Percentiles rank a stretch among this genome's conserved stretches.
phyloP scores from a whole-genome alignment of 805 yeast genomes.

The Monosporozyma unispora region DNA sequence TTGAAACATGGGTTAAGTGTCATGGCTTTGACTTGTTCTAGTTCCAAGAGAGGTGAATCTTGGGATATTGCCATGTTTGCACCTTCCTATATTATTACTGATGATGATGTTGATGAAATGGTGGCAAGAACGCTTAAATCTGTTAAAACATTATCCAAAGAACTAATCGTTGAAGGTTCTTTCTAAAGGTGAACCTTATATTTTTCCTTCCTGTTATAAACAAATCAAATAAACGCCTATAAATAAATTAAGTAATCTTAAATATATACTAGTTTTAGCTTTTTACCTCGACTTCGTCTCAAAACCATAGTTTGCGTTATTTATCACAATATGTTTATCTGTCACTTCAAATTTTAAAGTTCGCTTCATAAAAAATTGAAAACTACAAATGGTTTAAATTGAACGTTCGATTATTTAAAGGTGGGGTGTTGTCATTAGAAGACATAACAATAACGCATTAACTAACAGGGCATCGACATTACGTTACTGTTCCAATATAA shows the following conservation, averaged over 20 bases:
- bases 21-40: slow-evolving; percentile 36
- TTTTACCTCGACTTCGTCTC: too few species aligned
- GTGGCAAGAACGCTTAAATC: slow-evolving; percentile 34
- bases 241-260: too few species aligned
- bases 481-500: too few species aligned
- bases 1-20: slow-evolving; percentile 39
- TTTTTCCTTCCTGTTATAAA: too few species aligned
- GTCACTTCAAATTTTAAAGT: neutral
- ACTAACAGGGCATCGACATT: too few species aligned
- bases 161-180: slow-evolving; percentile 10
- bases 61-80: slow-evolving; percentile 40
- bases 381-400: neutral
- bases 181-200: neutral
- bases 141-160: slow-evolving; percentile 29
- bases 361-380: neutral
- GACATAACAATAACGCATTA: too few species aligned
- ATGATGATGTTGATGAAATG: slow-evolving; percentile 36
- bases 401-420: neutral
- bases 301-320: neutral
- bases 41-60: slow-evolving; percentile 31
- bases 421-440: neutral
- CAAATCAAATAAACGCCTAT: too few species aligned
- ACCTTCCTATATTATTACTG: slow-evolving; percentile 38
- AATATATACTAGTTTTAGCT: too few species aligned
- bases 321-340: neutral